Evolutionary conservation across 345 rosid genomes (phyloP).

Genomic region (Aquilaria malaccensis): DNA sequence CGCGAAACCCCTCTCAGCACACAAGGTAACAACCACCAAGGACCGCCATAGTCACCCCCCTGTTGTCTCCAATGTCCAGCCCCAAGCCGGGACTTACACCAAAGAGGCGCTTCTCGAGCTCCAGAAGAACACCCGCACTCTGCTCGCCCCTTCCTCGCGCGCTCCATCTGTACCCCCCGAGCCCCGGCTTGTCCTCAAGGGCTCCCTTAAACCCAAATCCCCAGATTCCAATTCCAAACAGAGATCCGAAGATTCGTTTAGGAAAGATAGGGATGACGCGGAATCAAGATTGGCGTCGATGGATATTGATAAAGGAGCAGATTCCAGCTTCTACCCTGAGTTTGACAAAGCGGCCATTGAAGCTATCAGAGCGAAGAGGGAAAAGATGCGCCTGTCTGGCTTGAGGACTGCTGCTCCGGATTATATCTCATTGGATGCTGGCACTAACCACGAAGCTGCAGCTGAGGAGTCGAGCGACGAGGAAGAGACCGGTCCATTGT

Average conservation of each 20-base stretch:
- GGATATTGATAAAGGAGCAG: conserved; percentile 28
- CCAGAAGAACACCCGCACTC: conserved; percentile 66
- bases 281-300: conserved; percentile 27
- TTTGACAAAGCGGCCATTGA: conserved; percentile 52
- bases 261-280: conserved; percentile 14
- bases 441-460: conserved; percentile 31
- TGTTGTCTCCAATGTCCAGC: conserved; percentile 56
- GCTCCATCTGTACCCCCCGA: conserved; percentile 31
- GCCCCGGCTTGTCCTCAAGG: conserved; percentile 53
- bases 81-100: conserved; percentile 87
- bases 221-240: conserved; percentile 25
- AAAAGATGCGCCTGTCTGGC: conserved; percentile 46
- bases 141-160: conserved; percentile 43
- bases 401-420: conserved; percentile 50
- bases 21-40: conserved; percentile 47
- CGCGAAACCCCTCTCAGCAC: conserved; percentile 37
- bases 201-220: conserved; percentile 40
- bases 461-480: conserved; percentile 73
- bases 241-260: conserved; percentile 5
- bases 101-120: conserved; percentile 89
- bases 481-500: conserved; percentile 58
- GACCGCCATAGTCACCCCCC: conserved; percentile 38
- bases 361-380: conserved; percentile 65
- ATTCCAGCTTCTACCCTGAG: conserved; percentile 6
- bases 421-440: conserved; percentile 65